Conservation (phyloP, 2,329 filamentous ascomycete genomes). For the Celoporthe dispersa region DNA sequence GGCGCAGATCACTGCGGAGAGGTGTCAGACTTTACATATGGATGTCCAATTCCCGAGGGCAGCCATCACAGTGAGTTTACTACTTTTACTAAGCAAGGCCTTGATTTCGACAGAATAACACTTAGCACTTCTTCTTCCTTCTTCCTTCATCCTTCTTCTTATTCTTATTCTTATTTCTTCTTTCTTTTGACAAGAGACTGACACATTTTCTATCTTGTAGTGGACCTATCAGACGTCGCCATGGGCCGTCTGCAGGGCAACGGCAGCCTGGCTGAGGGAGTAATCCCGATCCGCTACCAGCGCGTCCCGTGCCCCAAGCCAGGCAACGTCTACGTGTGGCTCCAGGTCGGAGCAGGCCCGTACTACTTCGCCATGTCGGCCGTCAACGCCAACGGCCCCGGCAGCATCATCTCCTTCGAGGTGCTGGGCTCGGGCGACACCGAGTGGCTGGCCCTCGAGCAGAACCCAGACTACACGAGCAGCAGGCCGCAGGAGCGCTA, state of each 20-base stretch:
- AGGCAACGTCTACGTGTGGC: constrained; percentile 15
- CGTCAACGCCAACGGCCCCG: constrained; percentile 17
- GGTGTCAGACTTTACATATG: constrained; percentile 15
- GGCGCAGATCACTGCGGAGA: constrained; percentile 14
- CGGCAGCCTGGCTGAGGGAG: constrained; percentile 10
- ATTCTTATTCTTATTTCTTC: not conserved
- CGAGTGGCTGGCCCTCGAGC: constrained; percentile 12
- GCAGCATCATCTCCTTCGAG: constrained; percentile 5
- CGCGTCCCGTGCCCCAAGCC: constrained; percentile 14
- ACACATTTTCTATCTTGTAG: not conserved
- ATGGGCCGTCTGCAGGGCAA: constrained; percentile 18
- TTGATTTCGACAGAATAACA: no score
- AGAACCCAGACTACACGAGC: constrained; percentile 11
- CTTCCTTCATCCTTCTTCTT: not conserved
- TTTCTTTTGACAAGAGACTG: not conserved
- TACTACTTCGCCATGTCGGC: constrained; percentile 12
- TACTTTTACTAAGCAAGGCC: no score
- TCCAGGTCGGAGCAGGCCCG: constrained; percentile 7
- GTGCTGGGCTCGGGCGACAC: constrained; percentile 3
- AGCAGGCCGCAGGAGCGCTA: constrained; percentile 14
- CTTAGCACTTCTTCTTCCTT: no score
- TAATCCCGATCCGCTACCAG: constrained; percentile 17
- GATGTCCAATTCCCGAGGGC: constrained; percentile 12
- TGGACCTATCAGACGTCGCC: constrained; percentile 15
- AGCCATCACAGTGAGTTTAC: constrained; percentile 11